These are phyloP conservation scores for Emmonsiellopsis sp. DNA, from an alignment of 2,329 filamentous ascomycete species.

Conservation along the genomic window DNA sequence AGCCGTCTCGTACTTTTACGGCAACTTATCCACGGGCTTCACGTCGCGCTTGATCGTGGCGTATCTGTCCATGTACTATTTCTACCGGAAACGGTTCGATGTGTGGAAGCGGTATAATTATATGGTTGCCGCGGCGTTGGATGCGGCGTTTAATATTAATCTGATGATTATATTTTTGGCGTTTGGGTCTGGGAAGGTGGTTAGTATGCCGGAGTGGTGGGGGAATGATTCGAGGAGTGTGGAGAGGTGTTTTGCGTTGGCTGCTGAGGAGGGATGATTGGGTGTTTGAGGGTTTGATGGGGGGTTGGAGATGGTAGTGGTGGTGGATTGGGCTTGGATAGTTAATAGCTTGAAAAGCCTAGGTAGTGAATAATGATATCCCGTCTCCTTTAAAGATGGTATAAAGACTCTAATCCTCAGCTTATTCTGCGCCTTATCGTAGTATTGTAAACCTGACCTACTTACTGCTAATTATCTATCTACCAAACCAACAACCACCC, in stretches of 20 bases:
- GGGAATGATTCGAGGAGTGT: slow-evolving; percentile 46
- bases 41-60: slow-evolving; percentile 50
- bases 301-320: too few species aligned
- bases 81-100: slow-evolving; percentile 46
- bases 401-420: too few species aligned
- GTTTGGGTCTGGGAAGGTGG: slow-evolving; percentile 47
- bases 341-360: too few species aligned
- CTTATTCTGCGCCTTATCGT: too few species aligned
- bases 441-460: too few species aligned
- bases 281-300: too few species aligned
- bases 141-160: slow-evolving; percentile 54
- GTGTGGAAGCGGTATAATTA: slow-evolving; percentile 54
- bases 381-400: too few species aligned
- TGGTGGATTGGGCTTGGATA: too few species aligned
- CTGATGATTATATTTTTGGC: slow-evolving; percentile 53
- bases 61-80: slow-evolving; percentile 52
- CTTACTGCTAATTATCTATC: too few species aligned
- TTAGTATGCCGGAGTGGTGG: slow-evolving; percentile 56
- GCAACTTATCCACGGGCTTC: slow-evolving; percentile 53
- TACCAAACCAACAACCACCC: too few species aligned
- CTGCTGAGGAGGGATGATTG: slow-evolving; percentile 6
- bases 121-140: slow-evolving; percentile 51
- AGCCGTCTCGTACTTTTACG: slow-evolving; percentile 47
- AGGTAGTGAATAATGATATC: too few species aligned
- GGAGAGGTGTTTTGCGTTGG: slow-evolving; percentile 50